These are phyloP conservation scores for Mimosa pudica DNA, from an alignment of 306 rosid species.

Conservation along the genomic window DNA sequence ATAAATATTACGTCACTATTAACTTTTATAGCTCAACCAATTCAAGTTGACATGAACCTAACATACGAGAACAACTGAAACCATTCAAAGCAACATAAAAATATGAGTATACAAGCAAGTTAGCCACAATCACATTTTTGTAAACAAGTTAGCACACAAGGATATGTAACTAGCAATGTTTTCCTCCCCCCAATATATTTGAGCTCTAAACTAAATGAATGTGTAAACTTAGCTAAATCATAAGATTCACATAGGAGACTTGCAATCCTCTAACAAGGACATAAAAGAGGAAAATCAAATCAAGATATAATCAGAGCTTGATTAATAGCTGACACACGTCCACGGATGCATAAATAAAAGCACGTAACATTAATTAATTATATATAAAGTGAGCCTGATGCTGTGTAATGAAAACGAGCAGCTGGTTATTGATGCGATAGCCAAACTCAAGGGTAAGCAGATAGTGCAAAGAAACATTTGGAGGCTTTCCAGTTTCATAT, in stretches of 20 bases:
- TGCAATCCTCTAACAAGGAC: neutral
- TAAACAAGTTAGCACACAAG: neutral
- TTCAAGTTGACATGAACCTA: neutral
- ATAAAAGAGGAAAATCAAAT: neutral
- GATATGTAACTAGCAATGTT: neutral
- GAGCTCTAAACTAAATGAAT: neutral
- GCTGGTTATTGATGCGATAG: neutral
- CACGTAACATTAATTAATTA: neutral
- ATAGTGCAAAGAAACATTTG: neutral
- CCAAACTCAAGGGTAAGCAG: neutral
- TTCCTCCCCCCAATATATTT: slow-evolving; percentile 2
- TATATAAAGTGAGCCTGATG: neutral
- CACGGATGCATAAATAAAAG: neutral
- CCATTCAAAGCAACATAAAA: slow-evolving; percentile 1
- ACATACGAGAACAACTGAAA: neutral
- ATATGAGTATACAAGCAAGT: neutral
- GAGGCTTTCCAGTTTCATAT: neutral
- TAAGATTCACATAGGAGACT: neutral
- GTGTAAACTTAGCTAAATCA: neutral
- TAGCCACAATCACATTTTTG: neutral
- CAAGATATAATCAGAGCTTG: neutral
- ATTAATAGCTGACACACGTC: neutral
- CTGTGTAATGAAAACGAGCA: neutral
- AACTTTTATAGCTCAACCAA: neutral
- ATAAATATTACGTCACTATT: neutral